Conservation (phyloP, 139 green algal species). For the Zygnema circumcarinatum region DNA sequence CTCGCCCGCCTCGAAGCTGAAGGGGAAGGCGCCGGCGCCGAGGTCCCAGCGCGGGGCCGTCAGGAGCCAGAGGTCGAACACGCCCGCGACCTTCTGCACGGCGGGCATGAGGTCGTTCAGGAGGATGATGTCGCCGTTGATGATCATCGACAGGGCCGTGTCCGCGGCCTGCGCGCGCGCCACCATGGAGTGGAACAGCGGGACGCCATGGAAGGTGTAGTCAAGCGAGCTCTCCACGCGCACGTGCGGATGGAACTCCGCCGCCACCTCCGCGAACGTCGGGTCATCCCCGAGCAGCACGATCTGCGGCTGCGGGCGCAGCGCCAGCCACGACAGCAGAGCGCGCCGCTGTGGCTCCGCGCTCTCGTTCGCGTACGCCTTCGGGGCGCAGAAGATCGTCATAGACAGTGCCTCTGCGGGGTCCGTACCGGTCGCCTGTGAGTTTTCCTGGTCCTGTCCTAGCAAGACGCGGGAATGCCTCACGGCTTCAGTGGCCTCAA, state of each 20-base stretch:
- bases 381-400: constrained; percentile 50
- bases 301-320: constrained; percentile 20
- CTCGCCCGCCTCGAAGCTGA: constrained; percentile 22
- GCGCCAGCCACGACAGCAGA: constrained; percentile 44
- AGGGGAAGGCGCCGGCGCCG: constrained; percentile 26
- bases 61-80: constrained; percentile 25
- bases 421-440: too few species aligned
- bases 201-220: constrained; percentile 40
- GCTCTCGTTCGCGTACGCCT: constrained; percentile 17
- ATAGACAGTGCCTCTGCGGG: constrained; percentile 19
- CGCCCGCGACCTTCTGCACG: constrained; percentile 4
- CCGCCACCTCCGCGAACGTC: constrained; percentile 11
- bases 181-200: constrained; percentile 53
- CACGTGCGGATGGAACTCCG: constrained; percentile 24
- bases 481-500: too few species aligned
- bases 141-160: constrained; percentile 42
- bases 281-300: constrained; percentile 42
- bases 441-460: too few species aligned
- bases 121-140: constrained; percentile 49
- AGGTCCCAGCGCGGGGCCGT: constrained; percentile 43
- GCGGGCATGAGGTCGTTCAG: constrained; percentile 40
- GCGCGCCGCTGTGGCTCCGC: constrained; percentile 36
- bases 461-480: too few species aligned
- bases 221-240: constrained; percentile 26
- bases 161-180: constrained; percentile 20